phyloP scores from a whole-genome alignment of 2,329 filamentous ascomycete genomes.

The Cordyceps militaris region DNA sequence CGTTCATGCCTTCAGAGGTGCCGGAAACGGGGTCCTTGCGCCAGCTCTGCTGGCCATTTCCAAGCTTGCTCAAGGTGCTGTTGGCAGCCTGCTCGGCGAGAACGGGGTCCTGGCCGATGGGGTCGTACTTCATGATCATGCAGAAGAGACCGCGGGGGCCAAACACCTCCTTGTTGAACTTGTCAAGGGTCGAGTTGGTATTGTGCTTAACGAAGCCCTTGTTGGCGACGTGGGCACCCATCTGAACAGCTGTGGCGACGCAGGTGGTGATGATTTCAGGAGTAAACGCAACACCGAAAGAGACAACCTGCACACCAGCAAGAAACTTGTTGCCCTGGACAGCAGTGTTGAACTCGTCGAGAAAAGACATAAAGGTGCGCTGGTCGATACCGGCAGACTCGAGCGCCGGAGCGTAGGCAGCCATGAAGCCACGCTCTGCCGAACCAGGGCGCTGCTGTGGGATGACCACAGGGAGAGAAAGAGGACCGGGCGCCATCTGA shows the following conservation, averaged over 20 bases:
- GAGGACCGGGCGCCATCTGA: constrained; percentile 10
- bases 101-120: constrained; percentile 7
- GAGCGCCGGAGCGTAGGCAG: constrained; percentile 12
- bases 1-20: constrained; percentile 4
- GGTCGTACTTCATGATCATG: constrained; percentile 16
- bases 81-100: not conserved
- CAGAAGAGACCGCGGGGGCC: constrained; percentile 13
- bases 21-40: constrained; percentile 11
- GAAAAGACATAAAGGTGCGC: constrained; percentile 11
- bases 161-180: constrained; percentile 13
- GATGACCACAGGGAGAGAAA: constrained; percentile 13
- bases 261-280: constrained; percentile 13
- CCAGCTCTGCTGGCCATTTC: constrained; percentile 7
- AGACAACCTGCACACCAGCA: constrained; percentile 13
- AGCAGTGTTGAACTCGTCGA: constrained; percentile 14
- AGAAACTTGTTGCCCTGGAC: constrained; percentile 14
- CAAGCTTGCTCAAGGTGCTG: not conserved
- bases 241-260: constrained; percentile 13
- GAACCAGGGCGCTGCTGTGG: constrained; percentile 14
- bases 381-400: constrained; percentile 12
- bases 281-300: constrained; percentile 14
- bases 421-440: constrained; percentile 14
- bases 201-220: constrained; percentile 13
- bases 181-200: constrained; percentile 14
- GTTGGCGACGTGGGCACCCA: constrained; percentile 13